Evolutionary conservation across 148 eudicot genomes (phyloP).

Genomic region (Rhododendron griersonianum): DNA sequence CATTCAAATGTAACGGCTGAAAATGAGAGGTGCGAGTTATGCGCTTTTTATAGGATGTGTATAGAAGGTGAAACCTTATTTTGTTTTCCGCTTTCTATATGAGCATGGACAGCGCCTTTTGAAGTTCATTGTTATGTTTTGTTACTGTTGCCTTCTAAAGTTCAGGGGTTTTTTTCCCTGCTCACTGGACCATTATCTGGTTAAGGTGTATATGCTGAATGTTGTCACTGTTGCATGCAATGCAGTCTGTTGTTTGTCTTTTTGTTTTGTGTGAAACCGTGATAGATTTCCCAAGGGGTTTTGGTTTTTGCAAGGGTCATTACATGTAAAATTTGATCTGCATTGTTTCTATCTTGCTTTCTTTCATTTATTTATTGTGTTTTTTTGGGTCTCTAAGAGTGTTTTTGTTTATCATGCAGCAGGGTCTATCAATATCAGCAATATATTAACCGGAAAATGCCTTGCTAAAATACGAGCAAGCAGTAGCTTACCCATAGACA

Average conservation of each 20-base stretch:
- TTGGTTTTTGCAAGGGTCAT: background rate
- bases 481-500: constrained; percentile 38
- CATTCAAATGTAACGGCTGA: background rate
- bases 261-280: background rate
- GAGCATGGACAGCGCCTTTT: background rate
- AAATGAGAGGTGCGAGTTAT: background rate
- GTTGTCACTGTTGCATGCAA: background rate
- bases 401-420: constrained; percentile 40
- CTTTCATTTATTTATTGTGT: background rate
- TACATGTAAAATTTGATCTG: background rate
- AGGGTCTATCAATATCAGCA: constrained; percentile 90
- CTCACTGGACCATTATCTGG: background rate
- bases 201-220: background rate
- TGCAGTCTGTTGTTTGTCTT: background rate
- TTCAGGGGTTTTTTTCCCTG: background rate
- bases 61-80: background rate
- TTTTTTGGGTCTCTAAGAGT: background rate
- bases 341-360: background rate
- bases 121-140: background rate
- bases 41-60: background rate
- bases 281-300: background rate
- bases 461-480: constrained; percentile 80
- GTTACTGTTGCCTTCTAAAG: background rate
- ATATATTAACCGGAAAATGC: constrained; percentile 92
- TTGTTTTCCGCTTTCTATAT: background rate